These are phyloP conservation scores for Elsinoe arachidis DNA, from an alignment of 2,329 filamentous ascomycete genomes.

Conservation along the genomic window DNA sequence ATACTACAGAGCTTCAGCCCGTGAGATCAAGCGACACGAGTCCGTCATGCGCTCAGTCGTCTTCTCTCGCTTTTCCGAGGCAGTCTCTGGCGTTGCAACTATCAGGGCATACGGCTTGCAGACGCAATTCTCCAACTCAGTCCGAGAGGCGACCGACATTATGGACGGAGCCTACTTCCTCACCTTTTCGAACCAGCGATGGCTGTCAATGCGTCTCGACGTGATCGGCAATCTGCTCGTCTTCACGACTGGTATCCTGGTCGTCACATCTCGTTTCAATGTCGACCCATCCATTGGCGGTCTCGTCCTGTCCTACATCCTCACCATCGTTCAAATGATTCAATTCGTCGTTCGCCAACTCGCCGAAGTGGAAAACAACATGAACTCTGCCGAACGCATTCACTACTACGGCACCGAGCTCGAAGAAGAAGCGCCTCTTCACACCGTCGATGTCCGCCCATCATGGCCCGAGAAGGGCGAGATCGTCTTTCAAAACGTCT, in stretches of 20 bases:
- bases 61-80: constrained; percentile 86
- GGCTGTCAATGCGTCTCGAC: constrained; percentile 80
- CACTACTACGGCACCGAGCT: constrained; percentile 81
- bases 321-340: constrained; percentile 89
- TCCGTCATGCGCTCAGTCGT: constrained; percentile 78
- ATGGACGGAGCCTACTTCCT: constrained; percentile 95
- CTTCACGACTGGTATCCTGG: constrained; percentile 79
- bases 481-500: constrained; percentile 42
- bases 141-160: constrained; percentile 68
- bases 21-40: constrained; percentile 92
- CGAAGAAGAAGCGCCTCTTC: constrained; percentile 80
- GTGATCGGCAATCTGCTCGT: constrained; percentile 75
- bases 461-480: constrained; percentile 83
- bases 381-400: constrained; percentile 91
- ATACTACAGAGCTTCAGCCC: constrained; percentile 84
- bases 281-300: constrained; percentile 79
- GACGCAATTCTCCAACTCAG: constrained; percentile 60
- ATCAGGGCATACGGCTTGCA: constrained; percentile 85
- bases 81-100: constrained; percentile 70
- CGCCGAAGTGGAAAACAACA: constrained; percentile 93
- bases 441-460: constrained; percentile 58
- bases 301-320: constrained; percentile 84
- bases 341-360: constrained; percentile 91
- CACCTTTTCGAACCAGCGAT: constrained; percentile 91
- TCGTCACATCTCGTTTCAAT: constrained; percentile 81